Evolutionary conservation across 495 filamentous ascomycete genomes (phyloP), one percentile per base, ranked within the genome.

Genomic region (Penicillium arizonense): DNA sequence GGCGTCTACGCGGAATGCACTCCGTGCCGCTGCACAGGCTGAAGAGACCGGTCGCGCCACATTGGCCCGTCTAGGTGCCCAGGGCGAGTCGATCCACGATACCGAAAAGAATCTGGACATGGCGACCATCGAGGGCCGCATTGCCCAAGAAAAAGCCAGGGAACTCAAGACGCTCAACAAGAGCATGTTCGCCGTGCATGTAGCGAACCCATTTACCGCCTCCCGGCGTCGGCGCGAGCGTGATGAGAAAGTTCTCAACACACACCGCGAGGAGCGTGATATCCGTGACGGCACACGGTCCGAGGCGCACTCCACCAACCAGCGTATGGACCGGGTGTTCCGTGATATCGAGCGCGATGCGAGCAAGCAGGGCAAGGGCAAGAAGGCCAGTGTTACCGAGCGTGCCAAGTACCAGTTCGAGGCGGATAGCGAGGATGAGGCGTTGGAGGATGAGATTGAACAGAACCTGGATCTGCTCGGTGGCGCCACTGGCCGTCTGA

Each of bases 151-250:
- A 49, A 89, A 87, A 59, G 82, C 88, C 3, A 77, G 76, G 38
- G 89, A 95, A 56, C 69, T 96, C 12, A 90, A 89, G 70, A 85
- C 77, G 0, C 72, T 87, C 7, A 96, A 92, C 61, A 79, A 84
- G 57, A 87, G 82, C 70, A 93, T 95, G 90, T 93, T 94, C 55
- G 86, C 86, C 2, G 77, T 90, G 16, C 86, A 90, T 53, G 81
- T 90, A 12, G 77, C 74, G 14, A 92, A 91, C 57, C 87, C 87
- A 0, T 88, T 91, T 56, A 89, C 85, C 3, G 76, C 74, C 34
- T 73, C 77, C 16, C 73, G 73, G 42, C 78, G 84, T 18, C 77
- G 73, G 4, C 74, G 77, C 18, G 82, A 82, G 35, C 77, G 80
- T 38, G 88, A 93, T 52, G 71, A 79, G 38, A 71, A 77, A 39